phyloP scores from a whole-genome alignment of 345 rosid species.

The Pistacia integerrima region DNA sequence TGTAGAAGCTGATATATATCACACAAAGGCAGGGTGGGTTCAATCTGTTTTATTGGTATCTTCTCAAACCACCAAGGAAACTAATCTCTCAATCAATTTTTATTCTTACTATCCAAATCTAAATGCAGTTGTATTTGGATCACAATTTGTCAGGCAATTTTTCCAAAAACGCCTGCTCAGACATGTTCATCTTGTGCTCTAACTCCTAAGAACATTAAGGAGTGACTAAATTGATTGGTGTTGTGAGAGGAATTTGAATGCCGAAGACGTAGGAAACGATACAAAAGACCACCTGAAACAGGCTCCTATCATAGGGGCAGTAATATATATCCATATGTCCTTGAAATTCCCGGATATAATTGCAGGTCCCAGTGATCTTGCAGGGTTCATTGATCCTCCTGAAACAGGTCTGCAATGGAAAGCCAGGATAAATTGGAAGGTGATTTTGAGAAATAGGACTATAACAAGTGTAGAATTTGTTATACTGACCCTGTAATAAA shows the following conservation, averaged over 20 bases:
- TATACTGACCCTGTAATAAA: conserved; percentile 65
- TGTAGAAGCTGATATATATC: not conserved
- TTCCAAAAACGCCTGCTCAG: not conserved
- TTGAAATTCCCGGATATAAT: conserved; percentile 66
- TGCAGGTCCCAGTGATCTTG: conserved; percentile 92
- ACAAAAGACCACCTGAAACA: conserved; percentile 50
- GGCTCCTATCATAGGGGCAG: conserved; percentile 83
- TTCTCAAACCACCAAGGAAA: not conserved
- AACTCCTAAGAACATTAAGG: conserved; percentile 16
- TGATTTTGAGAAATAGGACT: not conserved
- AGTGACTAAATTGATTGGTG: conserved; percentile 27
- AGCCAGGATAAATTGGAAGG: not conserved
- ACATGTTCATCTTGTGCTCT: not conserved
- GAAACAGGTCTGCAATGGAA: conserved; percentile 63
- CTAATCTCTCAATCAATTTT: not conserved
- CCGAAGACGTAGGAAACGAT: conserved; percentile 41
- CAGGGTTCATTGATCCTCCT: conserved; percentile 95
- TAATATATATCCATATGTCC: conserved; percentile 73
- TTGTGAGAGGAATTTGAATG: conserved; percentile 38
- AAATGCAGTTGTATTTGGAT: not conserved
- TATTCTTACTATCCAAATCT: not conserved
- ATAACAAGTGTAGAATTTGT: not conserved
- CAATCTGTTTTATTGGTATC: not conserved
- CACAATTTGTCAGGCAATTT: not conserved
- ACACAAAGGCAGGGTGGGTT: not conserved